Base-by-base conservation (phyloP, 306 rosid species). In the Glycine latifolia region DNA sequence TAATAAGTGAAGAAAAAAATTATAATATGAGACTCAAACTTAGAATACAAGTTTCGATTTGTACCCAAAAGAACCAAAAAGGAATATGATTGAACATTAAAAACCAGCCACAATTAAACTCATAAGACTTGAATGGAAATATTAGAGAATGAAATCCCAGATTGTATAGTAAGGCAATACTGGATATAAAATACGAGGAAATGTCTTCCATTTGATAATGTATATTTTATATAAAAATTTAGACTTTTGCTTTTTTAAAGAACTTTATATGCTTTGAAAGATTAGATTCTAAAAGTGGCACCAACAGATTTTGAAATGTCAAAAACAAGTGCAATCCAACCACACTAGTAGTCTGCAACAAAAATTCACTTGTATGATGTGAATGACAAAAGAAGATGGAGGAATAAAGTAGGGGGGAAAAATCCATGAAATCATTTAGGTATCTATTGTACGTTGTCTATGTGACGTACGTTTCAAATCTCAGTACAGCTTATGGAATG, bases 271-370 rank as follows among this genome's bases (percentile, higher is more conserved):
- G 58, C 66, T 50, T 77, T 37, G 1, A 50, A 66, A 54, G 63
- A 63, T 77, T 6, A 50, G 54, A 78, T 75, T 59, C 79, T 33
- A 76, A 77, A 49, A 41, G 39, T 39, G 67, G 68, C 54, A 74
- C 55, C 79, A 43, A 44, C 35, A 44, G n/a, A 67, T 43, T 67
- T 67, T 67, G 49, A 66, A 66, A 39, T 39, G 31, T n/a, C 26
- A 8, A 33, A 62, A 16, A 8, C 12, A 11, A n/a, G 74, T 49
- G 81, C 20, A 77, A 49, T 63, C 39, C 52, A 63, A 37, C 44
- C 66, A 39, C 16, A 50, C 63, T 50, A 61, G 31, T 26, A 39
- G 44, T 39, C 44, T 39, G 44, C 44, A 39, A 39, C 4, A 39
- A 4, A 39, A 39, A 39, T 16, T 54, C 26, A 62, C 41, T 77